phyloP scores from a whole-genome alignment of 495 filamentous ascomycete genomes.

The Beverwykella pulmonaria region DNA sequence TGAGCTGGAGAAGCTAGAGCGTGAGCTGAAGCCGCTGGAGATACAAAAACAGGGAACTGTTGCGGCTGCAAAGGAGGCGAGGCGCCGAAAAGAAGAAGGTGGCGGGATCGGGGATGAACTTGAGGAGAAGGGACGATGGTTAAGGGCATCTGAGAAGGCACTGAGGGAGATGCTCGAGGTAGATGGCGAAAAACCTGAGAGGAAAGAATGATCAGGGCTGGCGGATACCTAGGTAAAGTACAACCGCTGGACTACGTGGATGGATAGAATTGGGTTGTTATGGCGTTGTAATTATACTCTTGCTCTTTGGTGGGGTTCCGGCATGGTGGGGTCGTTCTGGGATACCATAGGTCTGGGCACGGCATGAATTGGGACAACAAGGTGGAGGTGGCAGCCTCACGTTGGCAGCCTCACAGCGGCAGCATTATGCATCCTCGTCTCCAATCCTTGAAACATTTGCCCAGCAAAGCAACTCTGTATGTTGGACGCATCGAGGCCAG shows the following conservation, averaged over 20 bases:
- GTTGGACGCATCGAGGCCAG: neutral
- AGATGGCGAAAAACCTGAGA: neutral
- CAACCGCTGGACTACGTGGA: neutral
- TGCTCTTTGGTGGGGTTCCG: neutral
- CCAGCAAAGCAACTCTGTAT: too few relatives aligned
- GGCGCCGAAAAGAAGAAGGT: slow-evolving; percentile 71
- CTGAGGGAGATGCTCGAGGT: slow-evolving; percentile 67
- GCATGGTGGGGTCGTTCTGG: neutral
- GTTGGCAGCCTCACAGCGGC: too few relatives aligned
- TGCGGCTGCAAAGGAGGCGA: slow-evolving; percentile 75
- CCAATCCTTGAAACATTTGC: too few relatives aligned
- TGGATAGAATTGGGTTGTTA: neutral
- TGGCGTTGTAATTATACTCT: too few relatives aligned
- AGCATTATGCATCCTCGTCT: too few relatives aligned
- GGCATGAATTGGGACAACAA: too few relatives aligned
- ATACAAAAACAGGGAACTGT: slow-evolving; percentile 67
- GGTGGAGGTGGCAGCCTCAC: too few relatives aligned
- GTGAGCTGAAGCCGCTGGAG: slow-evolving; percentile 73
- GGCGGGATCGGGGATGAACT: slow-evolving; percentile 74
- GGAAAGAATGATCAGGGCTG: too few relatives aligned
- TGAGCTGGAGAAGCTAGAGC: slow-evolving; percentile 70
- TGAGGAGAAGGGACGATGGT: slow-evolving; percentile 83
- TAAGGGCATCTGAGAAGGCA: slow-evolving; percentile 67
- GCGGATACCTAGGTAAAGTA: neutral
- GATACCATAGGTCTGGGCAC: neutral